phyloP scores from a whole-genome alignment of 139 green algal species.

The Eudorina sp. region DNA sequence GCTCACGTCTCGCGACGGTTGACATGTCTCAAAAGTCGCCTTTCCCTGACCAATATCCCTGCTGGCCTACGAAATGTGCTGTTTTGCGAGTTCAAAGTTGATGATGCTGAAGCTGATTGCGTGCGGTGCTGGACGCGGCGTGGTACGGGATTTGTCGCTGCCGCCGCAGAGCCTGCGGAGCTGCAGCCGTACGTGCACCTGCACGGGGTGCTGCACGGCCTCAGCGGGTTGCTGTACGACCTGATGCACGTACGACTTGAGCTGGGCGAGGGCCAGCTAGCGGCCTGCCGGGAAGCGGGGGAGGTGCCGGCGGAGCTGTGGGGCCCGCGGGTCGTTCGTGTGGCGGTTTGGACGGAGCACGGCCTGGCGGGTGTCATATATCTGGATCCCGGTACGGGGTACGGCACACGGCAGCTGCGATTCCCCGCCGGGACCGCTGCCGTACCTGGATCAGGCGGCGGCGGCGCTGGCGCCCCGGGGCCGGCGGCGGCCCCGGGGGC shows the following conservation, averaged over 20 bases:
- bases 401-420: conserved; percentile 49
- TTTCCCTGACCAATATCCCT: too few relatives aligned
- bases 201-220: not conserved
- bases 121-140: too few relatives aligned
- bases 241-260: conserved; percentile 17
- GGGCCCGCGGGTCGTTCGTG: conserved; percentile 1
- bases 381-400: conserved; percentile 42
- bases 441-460: not conserved
- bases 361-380: conserved; percentile 30
- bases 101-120: too few relatives aligned
- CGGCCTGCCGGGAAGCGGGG: not conserved
- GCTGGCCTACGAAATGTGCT: too few relatives aligned
- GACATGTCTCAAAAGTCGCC: too few relatives aligned
- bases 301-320: not conserved
- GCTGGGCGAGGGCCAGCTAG: too few relatives aligned
- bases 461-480: not conserved
- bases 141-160: too few relatives aligned
- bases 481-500: too few relatives aligned
- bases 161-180: not conserved
- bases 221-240: conserved; percentile 34
- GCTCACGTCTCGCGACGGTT: too few relatives aligned
- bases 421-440: not conserved
- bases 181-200: conserved; percentile 24
- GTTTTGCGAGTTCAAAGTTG: too few relatives aligned
- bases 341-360: not conserved